phyloP scores from a whole-genome alignment of 805 yeast species.

The Saccharomycopsis olivae region DNA sequence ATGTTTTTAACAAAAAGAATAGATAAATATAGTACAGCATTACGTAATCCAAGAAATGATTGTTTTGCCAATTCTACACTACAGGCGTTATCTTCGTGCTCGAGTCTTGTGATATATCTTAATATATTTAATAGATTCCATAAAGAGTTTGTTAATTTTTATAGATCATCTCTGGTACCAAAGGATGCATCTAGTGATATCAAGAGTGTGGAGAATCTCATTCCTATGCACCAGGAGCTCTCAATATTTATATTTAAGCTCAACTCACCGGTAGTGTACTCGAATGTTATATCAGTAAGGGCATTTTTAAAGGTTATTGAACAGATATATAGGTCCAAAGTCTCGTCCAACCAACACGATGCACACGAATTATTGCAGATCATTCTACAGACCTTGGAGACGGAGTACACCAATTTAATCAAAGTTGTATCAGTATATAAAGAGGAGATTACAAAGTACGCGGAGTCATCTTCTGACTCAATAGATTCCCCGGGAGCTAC shows the following conservation, averaged over 20 bases:
- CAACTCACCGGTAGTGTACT: constrained; percentile 47
- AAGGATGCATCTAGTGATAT: neutral
- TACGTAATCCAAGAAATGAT: constrained; percentile 73
- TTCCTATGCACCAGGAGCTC: constrained; percentile 49
- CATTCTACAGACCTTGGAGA: constrained; percentile 65
- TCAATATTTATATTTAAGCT: constrained; percentile 42
- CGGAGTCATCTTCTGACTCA: constrained; percentile 3
- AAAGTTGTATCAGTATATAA: constrained; percentile 7
- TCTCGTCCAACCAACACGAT: constrained; percentile 81
- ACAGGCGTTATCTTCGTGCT: constrained; percentile 64
- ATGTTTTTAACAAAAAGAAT: constrained; percentile 31
- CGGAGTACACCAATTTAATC: constrained; percentile 40
- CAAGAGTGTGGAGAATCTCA: constrained; percentile 17
- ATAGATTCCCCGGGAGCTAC: neutral
- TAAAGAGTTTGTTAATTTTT: constrained; percentile 18
- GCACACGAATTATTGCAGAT: constrained; percentile 88
- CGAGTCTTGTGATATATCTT: constrained; percentile 48
- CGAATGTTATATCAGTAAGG: constrained; percentile 63
- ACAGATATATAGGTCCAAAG: constrained; percentile 54
- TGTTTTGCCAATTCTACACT: constrained; percentile 88
- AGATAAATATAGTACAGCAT: constrained; percentile 71
- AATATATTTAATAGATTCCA: constrained; percentile 23
- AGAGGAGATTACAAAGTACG: constrained; percentile 24
- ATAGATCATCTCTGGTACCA: neutral
- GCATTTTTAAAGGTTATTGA: constrained; percentile 68